Evolutionary conservation across 169 alveolate species (phyloP).

Genomic region (Plasmodium falciparum): DNA sequence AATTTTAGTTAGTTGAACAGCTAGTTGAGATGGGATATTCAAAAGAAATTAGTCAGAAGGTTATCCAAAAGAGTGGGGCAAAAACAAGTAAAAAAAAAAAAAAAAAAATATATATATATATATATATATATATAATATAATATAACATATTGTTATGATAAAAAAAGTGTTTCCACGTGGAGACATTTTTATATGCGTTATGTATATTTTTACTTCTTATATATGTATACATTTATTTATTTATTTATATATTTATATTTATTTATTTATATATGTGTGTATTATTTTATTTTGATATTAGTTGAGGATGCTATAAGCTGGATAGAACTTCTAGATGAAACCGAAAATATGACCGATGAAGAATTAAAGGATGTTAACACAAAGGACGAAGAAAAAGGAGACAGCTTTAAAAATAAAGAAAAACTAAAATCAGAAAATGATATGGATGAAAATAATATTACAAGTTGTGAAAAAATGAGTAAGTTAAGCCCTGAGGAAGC

Average conservation of each 20-base stretch:
- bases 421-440: not conserved
- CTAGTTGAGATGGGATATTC: conserved; percentile 63
- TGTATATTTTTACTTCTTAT: no score
- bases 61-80: conserved; percentile 51
- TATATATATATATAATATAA: not conserved
- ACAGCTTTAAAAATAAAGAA: not conserved
- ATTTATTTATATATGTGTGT: not conserved
- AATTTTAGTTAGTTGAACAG: conserved; percentile 43
- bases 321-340: conserved; percentile 54
- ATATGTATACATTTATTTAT: not conserved
- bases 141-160: not conserved
- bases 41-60: conserved; percentile 36
- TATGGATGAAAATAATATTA: not conserved
- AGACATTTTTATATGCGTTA: no score
- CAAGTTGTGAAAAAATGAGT: conserved; percentile 1
- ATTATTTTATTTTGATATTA: not conserved
- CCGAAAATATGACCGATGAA: conserved; percentile 2
- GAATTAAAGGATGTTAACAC: not conserved
- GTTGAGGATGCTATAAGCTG: conserved; percentile 71
- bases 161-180: no score
- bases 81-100: conserved; percentile 44
- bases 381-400: not conserved
- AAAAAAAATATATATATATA: not conserved
- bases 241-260: not conserved
- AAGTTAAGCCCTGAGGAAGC: conserved; percentile 74